These are phyloP conservation scores for Canna indica DNA, from an alignment of 176 grass and related monocot genomes.

Conservation along the genomic window DNA sequence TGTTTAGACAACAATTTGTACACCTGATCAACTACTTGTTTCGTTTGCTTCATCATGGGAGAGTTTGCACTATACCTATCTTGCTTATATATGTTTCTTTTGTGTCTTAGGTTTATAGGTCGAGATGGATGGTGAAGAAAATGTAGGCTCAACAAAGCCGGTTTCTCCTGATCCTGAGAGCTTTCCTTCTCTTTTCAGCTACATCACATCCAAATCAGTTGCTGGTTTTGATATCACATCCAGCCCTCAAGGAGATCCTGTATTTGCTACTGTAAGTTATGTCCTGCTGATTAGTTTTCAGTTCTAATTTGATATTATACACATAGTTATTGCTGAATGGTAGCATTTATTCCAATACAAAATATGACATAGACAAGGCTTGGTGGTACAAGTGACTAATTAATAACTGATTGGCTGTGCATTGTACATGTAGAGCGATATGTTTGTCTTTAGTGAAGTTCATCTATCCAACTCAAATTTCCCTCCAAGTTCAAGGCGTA, in stretches of 20 bases:
- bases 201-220: conserved; percentile 22
- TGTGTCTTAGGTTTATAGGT: background rate
- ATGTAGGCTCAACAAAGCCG: background rate
- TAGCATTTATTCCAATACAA: background rate
- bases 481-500: background rate
- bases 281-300: background rate
- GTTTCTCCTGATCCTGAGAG: background rate
- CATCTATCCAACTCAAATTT: background rate
- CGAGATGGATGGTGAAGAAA: background rate
- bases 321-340: background rate
- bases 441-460: no score
- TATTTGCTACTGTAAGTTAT: conserved; percentile 21
- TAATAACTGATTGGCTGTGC: no score
- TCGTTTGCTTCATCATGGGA: background rate
- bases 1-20: background rate
- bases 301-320: background rate
- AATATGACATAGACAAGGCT: background rate
- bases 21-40: background rate
- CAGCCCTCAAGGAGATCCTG: conserved; percentile 8
- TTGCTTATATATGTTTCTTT: background rate
- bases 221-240: conserved; percentile 27
- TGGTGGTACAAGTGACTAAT: no score
- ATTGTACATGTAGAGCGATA: no score
- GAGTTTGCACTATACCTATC: background rate
- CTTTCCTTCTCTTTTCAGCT: conserved; percentile 28